These are phyloP conservation scores for Solanum arcanum DNA, from an alignment of 257 asterid species.

Conservation along the genomic window DNA sequence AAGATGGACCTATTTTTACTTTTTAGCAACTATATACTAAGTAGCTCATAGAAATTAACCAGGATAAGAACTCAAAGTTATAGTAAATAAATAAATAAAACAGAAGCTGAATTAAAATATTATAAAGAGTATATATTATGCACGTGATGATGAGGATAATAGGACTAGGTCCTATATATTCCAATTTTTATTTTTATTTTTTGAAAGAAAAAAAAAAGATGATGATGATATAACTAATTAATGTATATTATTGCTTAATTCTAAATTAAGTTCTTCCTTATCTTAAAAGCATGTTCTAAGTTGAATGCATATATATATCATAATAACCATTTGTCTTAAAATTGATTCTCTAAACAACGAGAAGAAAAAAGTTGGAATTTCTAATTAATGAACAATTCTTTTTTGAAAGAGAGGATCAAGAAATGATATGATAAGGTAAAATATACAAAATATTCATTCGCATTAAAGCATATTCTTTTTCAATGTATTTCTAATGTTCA, in stretches of 20 bases:
- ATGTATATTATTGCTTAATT: not conserved
- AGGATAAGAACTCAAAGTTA: not conserved
- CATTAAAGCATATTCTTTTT: not conserved
- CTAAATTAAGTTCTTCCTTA: not conserved
- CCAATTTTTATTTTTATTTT: not conserved
- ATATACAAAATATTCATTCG: not conserved
- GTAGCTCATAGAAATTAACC: not conserved
- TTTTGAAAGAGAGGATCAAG: not conserved
- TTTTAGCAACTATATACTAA: not conserved
- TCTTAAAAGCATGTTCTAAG: not conserved
- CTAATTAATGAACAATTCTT: not conserved
- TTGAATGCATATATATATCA: not conserved
- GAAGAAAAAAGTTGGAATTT: not conserved
- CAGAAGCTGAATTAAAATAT: not conserved
- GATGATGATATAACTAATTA: not conserved
- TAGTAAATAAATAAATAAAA: not conserved
- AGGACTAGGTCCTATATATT: not conserved
- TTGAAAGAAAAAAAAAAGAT: not conserved
- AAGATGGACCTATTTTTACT: not conserved
- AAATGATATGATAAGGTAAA: not conserved
- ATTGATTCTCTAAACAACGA: not conserved
- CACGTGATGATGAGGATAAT: not conserved
- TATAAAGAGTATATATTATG: not conserved
- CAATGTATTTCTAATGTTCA: not conserved
- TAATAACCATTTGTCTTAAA: not conserved